A percentile compares a stretch with the other conserved stretches of the same genome.
Evolutionary conservation across 2,329 filamentous ascomycete genomes (phyloP).

Genomic region (Trichoderma sp.): DNA sequence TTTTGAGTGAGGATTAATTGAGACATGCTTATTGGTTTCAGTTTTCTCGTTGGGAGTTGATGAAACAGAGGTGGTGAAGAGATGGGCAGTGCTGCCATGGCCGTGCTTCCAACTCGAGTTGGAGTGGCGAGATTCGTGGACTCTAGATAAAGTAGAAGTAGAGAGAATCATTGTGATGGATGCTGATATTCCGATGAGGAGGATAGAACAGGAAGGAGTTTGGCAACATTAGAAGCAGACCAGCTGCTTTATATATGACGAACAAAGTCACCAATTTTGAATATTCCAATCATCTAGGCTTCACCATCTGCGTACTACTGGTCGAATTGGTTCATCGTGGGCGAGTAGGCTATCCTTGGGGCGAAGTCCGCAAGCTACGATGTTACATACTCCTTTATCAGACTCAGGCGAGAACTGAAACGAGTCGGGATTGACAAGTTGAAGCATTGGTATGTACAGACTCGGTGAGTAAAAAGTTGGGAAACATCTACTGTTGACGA

Average conservation of each 20-base stretch:
- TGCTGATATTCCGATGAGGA: no score
- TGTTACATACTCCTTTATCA: neutral
- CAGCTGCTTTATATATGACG: no score
- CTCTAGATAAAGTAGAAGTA: neutral
- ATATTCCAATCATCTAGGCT: no score
- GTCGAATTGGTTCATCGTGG: no score
- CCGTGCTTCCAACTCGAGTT: slow-evolving; percentile 67
- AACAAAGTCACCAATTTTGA: no score
- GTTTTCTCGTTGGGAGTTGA: slow-evolving; percentile 27
- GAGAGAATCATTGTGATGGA: no score
- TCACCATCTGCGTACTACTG: no score
- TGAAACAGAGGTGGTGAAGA: slow-evolving; percentile 27
- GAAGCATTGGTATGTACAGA: neutral
- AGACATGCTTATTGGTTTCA: slow-evolving; percentile 58
- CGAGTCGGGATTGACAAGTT: neutral
- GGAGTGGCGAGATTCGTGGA: neutral
- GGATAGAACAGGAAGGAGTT: no score
- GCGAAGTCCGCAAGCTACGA: neutral
- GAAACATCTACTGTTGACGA: neutral
- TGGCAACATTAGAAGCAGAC: no score
- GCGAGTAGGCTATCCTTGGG: no score
- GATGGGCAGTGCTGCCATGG: slow-evolving; percentile 60
- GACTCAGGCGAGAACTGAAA: neutral
- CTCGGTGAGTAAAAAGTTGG: neutral
- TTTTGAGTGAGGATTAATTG: slow-evolving; percentile 78